Conservation (phyloP, 2,329 filamentous ascomycete species). For the Diaporthe ilicicola region DNA sequence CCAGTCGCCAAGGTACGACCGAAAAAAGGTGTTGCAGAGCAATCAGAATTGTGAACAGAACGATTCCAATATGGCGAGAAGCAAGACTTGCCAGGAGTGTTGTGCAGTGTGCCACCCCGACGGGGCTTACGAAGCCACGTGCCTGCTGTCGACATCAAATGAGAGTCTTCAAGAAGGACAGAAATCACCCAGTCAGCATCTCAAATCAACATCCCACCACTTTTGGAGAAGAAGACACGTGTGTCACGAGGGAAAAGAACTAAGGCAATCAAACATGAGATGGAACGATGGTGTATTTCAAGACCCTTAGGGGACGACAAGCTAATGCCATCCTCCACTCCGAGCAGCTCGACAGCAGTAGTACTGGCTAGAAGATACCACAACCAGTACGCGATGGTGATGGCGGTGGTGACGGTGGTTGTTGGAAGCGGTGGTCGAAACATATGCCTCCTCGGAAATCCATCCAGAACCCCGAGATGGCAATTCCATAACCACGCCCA, state of each 20-base stretch:
- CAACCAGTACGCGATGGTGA: neutral
- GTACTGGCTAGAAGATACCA: neutral
- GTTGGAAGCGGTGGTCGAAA: neutral
- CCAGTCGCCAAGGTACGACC: neutral
- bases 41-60: too few species aligned
- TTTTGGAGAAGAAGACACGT: neutral
- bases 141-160: too few species aligned
- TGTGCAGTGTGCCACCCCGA: too few species aligned
- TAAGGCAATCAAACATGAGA: neutral
- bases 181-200: neutral
- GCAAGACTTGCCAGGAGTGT: too few species aligned
- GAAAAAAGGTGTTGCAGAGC: too few species aligned
- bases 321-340: neutral
- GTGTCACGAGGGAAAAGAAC: neutral
- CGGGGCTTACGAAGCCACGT: too few species aligned
- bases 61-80: too few species aligned
- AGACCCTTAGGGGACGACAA: neutral
- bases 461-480: neutral
- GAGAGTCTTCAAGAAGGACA: too few species aligned
- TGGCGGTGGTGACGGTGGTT: neutral
- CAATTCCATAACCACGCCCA: neutral
- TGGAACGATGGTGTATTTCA: conserved; percentile 19
- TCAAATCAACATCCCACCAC: neutral
- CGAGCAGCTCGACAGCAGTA: neutral
- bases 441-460: neutral